Percentiles rank a stretch among this genome's conserved stretches.
These are phyloP conservation scores for Teratosphaeria gauchensis DNA, from an alignment of 2,329 filamentous ascomycete species.

Conservation along the genomic window DNA sequence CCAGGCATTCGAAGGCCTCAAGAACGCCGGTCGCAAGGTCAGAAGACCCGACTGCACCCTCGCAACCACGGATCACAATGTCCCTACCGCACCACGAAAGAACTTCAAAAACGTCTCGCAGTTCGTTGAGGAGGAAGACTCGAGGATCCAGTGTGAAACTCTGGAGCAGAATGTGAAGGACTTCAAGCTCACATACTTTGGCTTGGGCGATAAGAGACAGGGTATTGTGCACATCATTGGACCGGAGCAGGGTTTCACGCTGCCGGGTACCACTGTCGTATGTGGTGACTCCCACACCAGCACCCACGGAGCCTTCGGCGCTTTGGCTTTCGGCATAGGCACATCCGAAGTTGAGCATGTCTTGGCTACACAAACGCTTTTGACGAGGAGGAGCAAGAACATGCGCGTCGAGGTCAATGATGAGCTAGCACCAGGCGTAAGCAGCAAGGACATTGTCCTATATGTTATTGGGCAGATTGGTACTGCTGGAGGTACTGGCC, in stretches of 20 bases:
- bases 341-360: conserved; percentile 99
- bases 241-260: conserved; percentile 95
- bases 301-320: conserved; percentile 92
- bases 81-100: conserved; percentile 84
- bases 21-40: conserved; percentile 66
- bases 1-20: conserved; percentile 94
- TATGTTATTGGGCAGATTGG: conserved; percentile 90
- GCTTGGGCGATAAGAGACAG: conserved; percentile 89
- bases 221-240: conserved; percentile 98
- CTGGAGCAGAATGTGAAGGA: conserved; percentile 96
- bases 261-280: conserved; percentile 91
- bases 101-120: conserved; percentile 85
- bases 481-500: conserved; percentile 86
- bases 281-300: conserved; percentile 98
- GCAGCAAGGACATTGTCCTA: conserved; percentile 90
- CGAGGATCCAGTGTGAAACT: conserved; percentile 84
- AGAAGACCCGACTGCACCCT: conserved; percentile 93
- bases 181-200: conserved; percentile 95
- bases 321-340: conserved; percentile 92
- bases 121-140: conserved; percentile 93
- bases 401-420: conserved; percentile 96
- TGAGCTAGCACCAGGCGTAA: conserved; percentile 79
- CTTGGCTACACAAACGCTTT: conserved; percentile 87
- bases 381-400: conserved; percentile 94
- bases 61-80: conserved; percentile 94